phyloP scores from a whole-genome alignment of 1,284 basidiomycete species.

The Trichosporon inkin region DNA sequence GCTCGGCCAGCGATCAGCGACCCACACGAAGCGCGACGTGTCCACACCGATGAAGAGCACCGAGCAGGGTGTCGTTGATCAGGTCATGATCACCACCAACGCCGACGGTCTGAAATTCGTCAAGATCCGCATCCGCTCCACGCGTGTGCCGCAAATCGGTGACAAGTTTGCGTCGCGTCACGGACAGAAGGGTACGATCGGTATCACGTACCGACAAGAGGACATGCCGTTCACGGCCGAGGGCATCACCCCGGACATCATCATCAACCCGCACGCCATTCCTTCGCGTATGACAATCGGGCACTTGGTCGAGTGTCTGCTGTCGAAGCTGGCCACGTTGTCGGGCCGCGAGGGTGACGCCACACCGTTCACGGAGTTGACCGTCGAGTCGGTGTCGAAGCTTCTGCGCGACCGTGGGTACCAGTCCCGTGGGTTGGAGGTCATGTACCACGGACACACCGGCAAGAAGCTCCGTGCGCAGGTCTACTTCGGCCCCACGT shows the following conservation, averaged over 20 bases:
- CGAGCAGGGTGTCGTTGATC: conserved; percentile 95
- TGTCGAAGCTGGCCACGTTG: conserved; percentile 93
- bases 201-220: conserved; percentile 98
- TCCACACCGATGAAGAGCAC: conserved; percentile 97
- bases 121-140: conserved; percentile 93
- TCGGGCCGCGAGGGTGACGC: conserved; percentile 97
- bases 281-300: conserved; percentile 99
- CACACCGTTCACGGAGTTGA: conserved; percentile 96
- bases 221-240: conserved; percentile 99
- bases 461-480: conserved; percentile 96
- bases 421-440: conserved; percentile 91
- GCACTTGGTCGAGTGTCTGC: conserved; percentile 96
- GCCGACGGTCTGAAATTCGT: conserved; percentile 96
- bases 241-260: conserved; percentile 91
- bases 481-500: conserved; percentile 96
- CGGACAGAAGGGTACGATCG: conserved; percentile 99
- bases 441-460: conserved; percentile 99
- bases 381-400: conserved; percentile 87
- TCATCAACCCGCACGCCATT: conserved; percentile 99
- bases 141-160: conserved; percentile 92
- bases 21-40: conserved; percentile 87
- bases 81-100: conserved; percentile 94
- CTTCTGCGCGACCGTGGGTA: conserved; percentile 80
- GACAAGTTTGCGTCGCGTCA: conserved; percentile 99
- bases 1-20: conserved; percentile 86